Evolutionary conservation across 2,329 filamentous ascomycete genomes (phyloP).

Genomic region (Fusarium poae): DNA sequence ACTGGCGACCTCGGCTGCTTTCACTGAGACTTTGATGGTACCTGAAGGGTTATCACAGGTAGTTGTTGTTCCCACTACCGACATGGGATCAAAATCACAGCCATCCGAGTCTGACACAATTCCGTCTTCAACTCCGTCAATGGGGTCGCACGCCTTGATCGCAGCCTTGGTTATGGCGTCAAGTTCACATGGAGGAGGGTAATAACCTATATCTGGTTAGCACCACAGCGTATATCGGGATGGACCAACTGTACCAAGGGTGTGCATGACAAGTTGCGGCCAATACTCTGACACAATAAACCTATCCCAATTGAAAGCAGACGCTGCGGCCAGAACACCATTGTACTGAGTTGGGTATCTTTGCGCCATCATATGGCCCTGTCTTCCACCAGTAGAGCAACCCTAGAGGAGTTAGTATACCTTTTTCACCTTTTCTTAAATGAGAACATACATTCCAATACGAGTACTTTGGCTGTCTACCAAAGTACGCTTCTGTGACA

Average conservation of each 20-base stretch:
- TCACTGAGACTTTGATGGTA: constrained; percentile 5
- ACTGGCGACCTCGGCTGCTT: constrained; percentile 13
- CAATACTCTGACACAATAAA: constrained; percentile 36
- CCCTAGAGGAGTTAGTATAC: constrained; percentile 38
- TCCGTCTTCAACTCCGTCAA: constrained; percentile 45
- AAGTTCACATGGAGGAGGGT: constrained; percentile 54
- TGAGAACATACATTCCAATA: constrained; percentile 58
- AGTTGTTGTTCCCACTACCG: constrained; percentile 29
- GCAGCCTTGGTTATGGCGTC: constrained; percentile 52
- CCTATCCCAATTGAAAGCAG: constrained; percentile 58
- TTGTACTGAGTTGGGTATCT: constrained; percentile 66
- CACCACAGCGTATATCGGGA: accelerated
- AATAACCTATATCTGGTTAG: constrained; percentile 10
- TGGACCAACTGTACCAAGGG: neutral
- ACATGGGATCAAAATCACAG: constrained; percentile 43
- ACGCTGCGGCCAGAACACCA: constrained; percentile 63
- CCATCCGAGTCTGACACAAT: constrained; percentile 35
- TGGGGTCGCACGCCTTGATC: constrained; percentile 50
- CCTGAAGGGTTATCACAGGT: constrained; percentile 20
- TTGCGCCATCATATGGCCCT: constrained; percentile 66
- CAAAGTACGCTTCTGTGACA: constrained; percentile 58
- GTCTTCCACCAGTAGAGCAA: constrained; percentile 68
- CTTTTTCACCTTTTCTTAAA: accelerated
- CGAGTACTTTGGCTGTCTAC: constrained; percentile 53
- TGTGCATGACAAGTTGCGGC: constrained; percentile 45